Evolutionary conservation across 352 stramenopile species (phyloP).

Genomic region (Phytophthora pini): DNA sequence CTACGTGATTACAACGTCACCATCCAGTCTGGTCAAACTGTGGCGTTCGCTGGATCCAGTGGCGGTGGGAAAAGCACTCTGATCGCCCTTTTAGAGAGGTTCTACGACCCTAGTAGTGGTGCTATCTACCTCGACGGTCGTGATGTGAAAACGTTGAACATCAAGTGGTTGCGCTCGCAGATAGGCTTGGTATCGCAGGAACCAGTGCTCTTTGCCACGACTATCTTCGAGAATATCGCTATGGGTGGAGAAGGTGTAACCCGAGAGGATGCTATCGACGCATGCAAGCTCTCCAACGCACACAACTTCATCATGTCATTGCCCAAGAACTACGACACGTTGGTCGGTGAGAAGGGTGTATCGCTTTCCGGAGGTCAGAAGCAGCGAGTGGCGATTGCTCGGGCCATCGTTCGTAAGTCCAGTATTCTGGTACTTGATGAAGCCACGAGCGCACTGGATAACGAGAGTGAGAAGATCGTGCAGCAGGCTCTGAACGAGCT

Average conservation of each 20-base stretch:
- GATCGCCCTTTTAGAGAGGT: slow-evolving; percentile 81
- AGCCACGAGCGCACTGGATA: slow-evolving; percentile 24
- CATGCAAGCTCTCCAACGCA: slow-evolving; percentile 86
- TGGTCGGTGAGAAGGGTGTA: slow-evolving; percentile 60
- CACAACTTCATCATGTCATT: slow-evolving; percentile 92
- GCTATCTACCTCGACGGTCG: slow-evolving; percentile 76
- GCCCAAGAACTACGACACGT: slow-evolving; percentile 89
- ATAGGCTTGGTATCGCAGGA: slow-evolving; percentile 78
- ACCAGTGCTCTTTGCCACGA: slow-evolving; percentile 83
- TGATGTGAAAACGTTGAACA: slow-evolving; percentile 68
- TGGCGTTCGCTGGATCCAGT: slow-evolving; percentile 90
- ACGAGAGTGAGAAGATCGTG: slow-evolving; percentile 46
- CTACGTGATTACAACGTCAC: slow-evolving; percentile 83
- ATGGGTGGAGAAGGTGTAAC: slow-evolving; percentile 62
- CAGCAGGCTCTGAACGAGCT: slow-evolving; percentile 43
- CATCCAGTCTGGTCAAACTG: slow-evolving; percentile 68
- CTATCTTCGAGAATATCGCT: slow-evolving; percentile 90
- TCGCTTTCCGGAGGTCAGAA: slow-evolving; percentile 64
- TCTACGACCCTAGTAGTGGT: slow-evolving; percentile 77
- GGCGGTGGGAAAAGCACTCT: slow-evolving; percentile 90
- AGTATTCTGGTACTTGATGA: slow-evolving; percentile 27
- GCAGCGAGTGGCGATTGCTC: slow-evolving; percentile 44
- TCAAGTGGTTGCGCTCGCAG: slow-evolving; percentile 68
- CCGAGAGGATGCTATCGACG: slow-evolving; percentile 76
- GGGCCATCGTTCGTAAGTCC: slow-evolving; percentile 23